Evolutionary conservation across 371 early-diverging fungal genomes (phyloP), one percentile per base, ranked within the genome.

Genomic region (Gilbertella persicaria): DNA sequence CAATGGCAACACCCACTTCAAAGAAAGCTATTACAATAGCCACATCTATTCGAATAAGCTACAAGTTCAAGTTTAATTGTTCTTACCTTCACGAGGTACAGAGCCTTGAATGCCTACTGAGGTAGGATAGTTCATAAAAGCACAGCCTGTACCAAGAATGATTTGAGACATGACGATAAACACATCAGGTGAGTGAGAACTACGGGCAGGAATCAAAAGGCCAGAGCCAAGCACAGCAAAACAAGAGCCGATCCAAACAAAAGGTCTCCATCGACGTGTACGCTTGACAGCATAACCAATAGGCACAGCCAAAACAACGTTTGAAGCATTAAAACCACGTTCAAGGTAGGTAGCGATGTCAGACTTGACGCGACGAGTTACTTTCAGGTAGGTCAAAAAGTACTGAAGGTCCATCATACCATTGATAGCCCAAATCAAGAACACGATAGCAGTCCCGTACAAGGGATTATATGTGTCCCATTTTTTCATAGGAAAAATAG

Each of bases 181-280:
- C 19, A 55, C 72, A 58, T 66, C 64, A 4, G 66, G 60, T 2
- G 74, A 64, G 2, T 48, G 43, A 1, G 77, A 70, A 43, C 50
- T 49, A 29, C 79, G 72, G 35, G 79, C 62, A 12, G 65, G 71
- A 35, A 79, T 76, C 79, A 79, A 76, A 5, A 76, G 36, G n/a
- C 77, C 79, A 36, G 69, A 58, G 52, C 77, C 75, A 10, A 69
- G 25, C 3, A 72, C 60, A 54, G 61, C 56, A 20, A 72, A 33
- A 12, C 61, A 39, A 26, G 69, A 60, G 49, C 79, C 79, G 39
- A 50, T 45, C 57, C 69, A 67, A 24, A 75, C 52, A 49, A 70
- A 64, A 23, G 75, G 75, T 17, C 78, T 68, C 42, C 50, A 59
- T 26, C 50, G 55, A 45, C 69, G 67, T 55, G 47, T 68, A 14